A percentile compares a stretch with the other conserved stretches of the same genome.
Conservation (phyloP, 305 asterid species). For the Solanum chacoense region DNA sequence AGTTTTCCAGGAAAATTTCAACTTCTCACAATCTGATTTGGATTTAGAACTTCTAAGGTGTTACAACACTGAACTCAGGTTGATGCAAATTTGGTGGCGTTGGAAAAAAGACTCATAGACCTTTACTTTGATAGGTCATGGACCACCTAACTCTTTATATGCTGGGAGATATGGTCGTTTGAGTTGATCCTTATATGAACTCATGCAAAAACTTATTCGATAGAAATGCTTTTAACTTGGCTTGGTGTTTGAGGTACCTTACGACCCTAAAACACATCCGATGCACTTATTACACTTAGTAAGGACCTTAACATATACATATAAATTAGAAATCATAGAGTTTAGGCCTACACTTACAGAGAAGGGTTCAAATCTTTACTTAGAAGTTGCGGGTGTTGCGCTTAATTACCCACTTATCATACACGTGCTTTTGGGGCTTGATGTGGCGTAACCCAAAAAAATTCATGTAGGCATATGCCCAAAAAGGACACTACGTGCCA, state of each 20-base stretch:
- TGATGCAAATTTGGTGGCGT: background rate
- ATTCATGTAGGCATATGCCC: background rate
- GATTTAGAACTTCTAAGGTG: background rate
- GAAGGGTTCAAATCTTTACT: background rate
- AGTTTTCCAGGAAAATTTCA: background rate
- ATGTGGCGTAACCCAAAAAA: background rate
- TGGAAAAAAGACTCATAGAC: background rate
- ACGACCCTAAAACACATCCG: background rate
- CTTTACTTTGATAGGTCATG: background rate
- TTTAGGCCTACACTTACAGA: background rate
- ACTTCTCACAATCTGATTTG: background rate
- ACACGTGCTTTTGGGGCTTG: background rate
- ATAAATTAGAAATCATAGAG: background rate
- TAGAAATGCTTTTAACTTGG: background rate
- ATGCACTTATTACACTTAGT: background rate
- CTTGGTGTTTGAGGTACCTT: background rate
- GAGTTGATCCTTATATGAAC: background rate
- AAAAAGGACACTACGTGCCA: background rate
- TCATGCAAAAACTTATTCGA: background rate
- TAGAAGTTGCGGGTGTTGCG: background rate
- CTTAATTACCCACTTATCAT: background rate
- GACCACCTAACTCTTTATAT: background rate
- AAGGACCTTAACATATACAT: background rate
- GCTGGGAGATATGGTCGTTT: background rate
- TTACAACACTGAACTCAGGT: background rate